Evolutionary conservation across 495 filamentous ascomycete species (phyloP).

Genomic region (Podospora didyma): DNA sequence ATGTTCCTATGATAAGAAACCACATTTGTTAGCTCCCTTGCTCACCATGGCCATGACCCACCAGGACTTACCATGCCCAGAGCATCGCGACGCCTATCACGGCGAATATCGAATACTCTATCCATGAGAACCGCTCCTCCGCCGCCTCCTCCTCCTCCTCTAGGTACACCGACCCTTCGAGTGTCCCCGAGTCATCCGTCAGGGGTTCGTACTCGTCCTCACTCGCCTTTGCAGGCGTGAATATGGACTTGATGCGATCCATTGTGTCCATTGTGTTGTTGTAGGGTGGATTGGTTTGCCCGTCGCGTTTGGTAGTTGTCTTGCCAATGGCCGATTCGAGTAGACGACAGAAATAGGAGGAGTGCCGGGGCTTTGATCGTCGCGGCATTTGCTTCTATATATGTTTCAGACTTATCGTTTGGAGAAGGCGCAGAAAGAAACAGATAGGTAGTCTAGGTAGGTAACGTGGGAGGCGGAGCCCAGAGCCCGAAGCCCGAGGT

Average conservation of each 20-base stretch:
- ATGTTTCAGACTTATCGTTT: too few relatives aligned
- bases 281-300: not conserved
- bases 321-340: too few relatives aligned
- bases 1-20: constrained; percentile 70
- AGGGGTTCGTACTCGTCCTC: constrained; percentile 56
- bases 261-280: constrained; percentile 16
- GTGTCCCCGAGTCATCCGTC: constrained; percentile 28
- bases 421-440: too few relatives aligned
- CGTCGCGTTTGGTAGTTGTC: not conserved
- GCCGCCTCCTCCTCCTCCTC: constrained; percentile 37
- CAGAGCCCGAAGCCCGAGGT: too few relatives aligned
- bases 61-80: constrained; percentile 81
- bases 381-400: too few relatives aligned
- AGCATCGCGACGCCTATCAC: constrained; percentile 91
- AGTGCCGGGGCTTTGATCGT: too few relatives aligned
- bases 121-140: constrained; percentile 58
- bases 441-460: too few relatives aligned
- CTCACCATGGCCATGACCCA: not conserved
- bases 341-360: too few relatives aligned
- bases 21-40: too few relatives aligned
- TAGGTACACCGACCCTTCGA: constrained; percentile 26
- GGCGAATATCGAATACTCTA: constrained; percentile 81
- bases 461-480: too few relatives aligned
- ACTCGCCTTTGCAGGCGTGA: constrained; percentile 29
- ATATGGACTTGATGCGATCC: constrained; percentile 27